These are phyloP conservation scores for Scheffersomyces spartinae DNA, from an alignment of 805 yeast species.

Conservation along the genomic window DNA sequence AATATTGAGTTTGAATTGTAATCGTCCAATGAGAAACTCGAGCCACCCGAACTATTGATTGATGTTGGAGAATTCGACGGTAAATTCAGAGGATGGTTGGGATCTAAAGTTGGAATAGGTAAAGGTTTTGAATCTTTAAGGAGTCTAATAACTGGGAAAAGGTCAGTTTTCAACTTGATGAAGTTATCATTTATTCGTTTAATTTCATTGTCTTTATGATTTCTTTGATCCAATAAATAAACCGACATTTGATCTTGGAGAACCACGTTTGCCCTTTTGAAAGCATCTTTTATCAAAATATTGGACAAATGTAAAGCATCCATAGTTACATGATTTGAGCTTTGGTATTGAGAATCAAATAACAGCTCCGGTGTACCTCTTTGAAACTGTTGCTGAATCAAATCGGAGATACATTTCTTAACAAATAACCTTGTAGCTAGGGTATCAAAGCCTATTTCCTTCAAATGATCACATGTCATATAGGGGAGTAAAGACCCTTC, in stretches of 20 bases:
- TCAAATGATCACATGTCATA: slow-evolving; percentile 56
- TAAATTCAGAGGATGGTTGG: slow-evolving; percentile 6
- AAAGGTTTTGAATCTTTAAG: slow-evolving; percentile 57
- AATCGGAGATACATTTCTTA: slow-evolving; percentile 46
- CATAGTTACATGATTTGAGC: slow-evolving; percentile 20
- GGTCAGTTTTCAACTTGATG: slow-evolving; percentile 46
- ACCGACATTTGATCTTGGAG: neutral
- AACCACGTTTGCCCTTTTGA: slow-evolving; percentile 11
- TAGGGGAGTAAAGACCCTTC: slow-evolving; percentile 65
- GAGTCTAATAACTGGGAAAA: slow-evolving; percentile 50
- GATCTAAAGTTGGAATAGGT: slow-evolving; percentile 49
- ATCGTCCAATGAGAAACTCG: slow-evolving; percentile 7
- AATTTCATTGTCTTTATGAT: too few species aligned
- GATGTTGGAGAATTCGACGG: too few species aligned
- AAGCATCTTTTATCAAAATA: slow-evolving; percentile 23
- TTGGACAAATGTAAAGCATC: slow-evolving; percentile 27
- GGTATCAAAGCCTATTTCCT: slow-evolving; percentile 54
- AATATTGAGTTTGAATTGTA: too few species aligned
- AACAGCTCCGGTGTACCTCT: slow-evolving; percentile 12
- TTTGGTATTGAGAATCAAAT: slow-evolving; percentile 24
- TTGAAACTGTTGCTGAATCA: slow-evolving; percentile 25
- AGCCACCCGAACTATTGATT: too few species aligned
- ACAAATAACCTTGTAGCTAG: slow-evolving; percentile 47
- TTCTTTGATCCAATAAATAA: too few species aligned
- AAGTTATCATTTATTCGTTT: slow-evolving; percentile 42